Evolutionary conservation across 306 rosid species (phyloP).

Genomic region (Vigna radiata): DNA sequence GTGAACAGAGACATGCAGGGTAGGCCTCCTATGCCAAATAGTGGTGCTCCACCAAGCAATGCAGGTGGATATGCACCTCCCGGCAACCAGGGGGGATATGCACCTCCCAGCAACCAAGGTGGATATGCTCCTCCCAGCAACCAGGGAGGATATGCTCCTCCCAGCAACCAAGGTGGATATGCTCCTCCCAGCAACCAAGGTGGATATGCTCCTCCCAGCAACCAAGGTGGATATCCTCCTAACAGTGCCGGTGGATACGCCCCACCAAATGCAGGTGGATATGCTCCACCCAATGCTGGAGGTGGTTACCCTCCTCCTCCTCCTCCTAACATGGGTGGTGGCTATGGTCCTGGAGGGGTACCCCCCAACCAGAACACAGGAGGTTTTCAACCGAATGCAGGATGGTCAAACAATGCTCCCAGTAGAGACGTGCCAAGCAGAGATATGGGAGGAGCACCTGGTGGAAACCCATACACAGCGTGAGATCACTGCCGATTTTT

Average conservation of each 20-base stretch:
- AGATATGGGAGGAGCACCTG: conserved; percentile 47
- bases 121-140: conserved; percentile 43
- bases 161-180: conserved; percentile 33
- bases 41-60: conserved; percentile 49
- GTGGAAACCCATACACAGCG: conserved; percentile 46
- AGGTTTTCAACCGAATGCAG: conserved; percentile 51
- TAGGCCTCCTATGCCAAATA: conserved; percentile 58
- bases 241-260: conserved; percentile 10
- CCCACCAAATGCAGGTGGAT: conserved; percentile 29
- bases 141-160: conserved; percentile 37
- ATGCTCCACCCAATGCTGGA: conserved; percentile 24
- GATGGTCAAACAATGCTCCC: conserved; percentile 61
- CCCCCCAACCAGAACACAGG: conserved; percentile 56
- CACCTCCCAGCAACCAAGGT: conserved; percentile 41
- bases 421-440: conserved; percentile 49
- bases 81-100: background rate
- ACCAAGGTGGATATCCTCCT: background rate
- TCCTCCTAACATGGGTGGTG: conserved; percentile 39
- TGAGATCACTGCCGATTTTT: conserved; percentile 46
- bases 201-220: conserved; percentile 34
- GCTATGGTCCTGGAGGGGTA: conserved; percentile 39
- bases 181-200: conserved; percentile 28
- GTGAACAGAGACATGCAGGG: conserved; percentile 69
- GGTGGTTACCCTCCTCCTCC: conserved; percentile 45
- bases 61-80: conserved; percentile 41